Base-by-base conservation (phyloP, 768 basidiomycete genomes). In the Boletus rubropictus region DNA sequence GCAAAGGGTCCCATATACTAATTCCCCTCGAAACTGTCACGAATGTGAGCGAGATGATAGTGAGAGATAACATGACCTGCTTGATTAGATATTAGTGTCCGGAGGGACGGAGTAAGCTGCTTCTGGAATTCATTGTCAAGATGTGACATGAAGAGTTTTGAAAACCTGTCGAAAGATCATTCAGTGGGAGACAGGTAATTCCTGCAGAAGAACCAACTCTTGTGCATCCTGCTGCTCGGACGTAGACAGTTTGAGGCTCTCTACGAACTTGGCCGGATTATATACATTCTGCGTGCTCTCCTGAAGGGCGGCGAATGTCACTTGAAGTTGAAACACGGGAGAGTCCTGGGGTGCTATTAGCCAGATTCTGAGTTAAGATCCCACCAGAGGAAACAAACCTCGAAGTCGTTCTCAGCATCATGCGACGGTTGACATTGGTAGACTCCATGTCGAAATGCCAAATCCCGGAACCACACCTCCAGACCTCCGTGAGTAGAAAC, bases 171-270 rank as follows among this genome's bases (percentile, higher is more conserved):
- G 17, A 44, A 32, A 42, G 6, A 1, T 22, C 22, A 29, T 24
- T 52, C 7, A 51, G 48, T 42, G 48, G 54, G 45, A 28, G 42
- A 48, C 12, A 35, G 3, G 10, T 15, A 8, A 25, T 7, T 12
- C 29, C n/a, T 22, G 21, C 33, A 48, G 24, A 57, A 38, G 7
- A 42, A 58, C 80, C 44, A 59, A 96, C 91, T 98, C 95, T 67
- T 94, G 91, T 25, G 95, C 93, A 69, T 98, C 95, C 67, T 97
- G 94, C 60, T 98, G 95, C 60, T 96, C 89, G 4, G 84, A 75
- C 1, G 84, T 82, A 17, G 84, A 78, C 32, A 98, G 70, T 48
- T 83, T 78, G 43, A 98, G 70, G 54, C 89, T 89, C 61, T 93
- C 84, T 6, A 94, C 86, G 12, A 98, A 77, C 51, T 83, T 86